phyloP scores from a whole-genome alignment of 2,329 filamentous ascomycete species.

The Arachnopeziza araneosa region DNA sequence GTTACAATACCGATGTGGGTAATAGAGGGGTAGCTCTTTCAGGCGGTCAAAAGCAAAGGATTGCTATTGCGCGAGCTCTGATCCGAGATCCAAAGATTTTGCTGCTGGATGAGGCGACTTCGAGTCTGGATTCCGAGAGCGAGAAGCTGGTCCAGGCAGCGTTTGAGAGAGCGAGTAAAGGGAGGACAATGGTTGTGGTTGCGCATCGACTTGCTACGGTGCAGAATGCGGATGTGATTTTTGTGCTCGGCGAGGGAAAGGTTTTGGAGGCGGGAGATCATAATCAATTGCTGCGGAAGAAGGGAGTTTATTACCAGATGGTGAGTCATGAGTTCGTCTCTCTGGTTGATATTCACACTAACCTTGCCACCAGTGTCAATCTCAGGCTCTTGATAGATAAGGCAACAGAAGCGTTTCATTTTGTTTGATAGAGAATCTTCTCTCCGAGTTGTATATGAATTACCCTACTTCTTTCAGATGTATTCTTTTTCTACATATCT shows the following conservation, averaged over 20 bases:
- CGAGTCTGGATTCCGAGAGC: slow-evolving; percentile 66
- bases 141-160: slow-evolving; percentile 75
- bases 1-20: slow-evolving; percentile 57
- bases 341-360: slow-evolving; percentile 25
- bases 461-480: neutral
- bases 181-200: slow-evolving; percentile 83
- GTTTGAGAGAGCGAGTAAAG: slow-evolving; percentile 72
- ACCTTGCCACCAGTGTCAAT: slow-evolving; percentile 20
- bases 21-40: slow-evolving; percentile 77
- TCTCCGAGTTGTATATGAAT: neutral
- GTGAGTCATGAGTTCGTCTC: neutral
- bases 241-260: slow-evolving; percentile 59
- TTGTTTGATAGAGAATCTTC: neutral
- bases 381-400: slow-evolving; percentile 29
- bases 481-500: neutral
- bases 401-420: neutral
- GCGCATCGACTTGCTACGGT: slow-evolving; percentile 87
- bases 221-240: slow-evolving; percentile 87
- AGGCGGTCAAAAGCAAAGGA: slow-evolving; percentile 87
- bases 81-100: neutral
- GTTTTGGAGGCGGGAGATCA: slow-evolving; percentile 12
- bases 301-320: slow-evolving; percentile 10
- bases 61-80: slow-evolving; percentile 39
- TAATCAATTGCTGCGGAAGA: slow-evolving; percentile 4
- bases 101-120: slow-evolving; percentile 40